Evolutionary conservation across 441 rosid species (phyloP).

Genomic region (Raphanus hybrid): DNA sequence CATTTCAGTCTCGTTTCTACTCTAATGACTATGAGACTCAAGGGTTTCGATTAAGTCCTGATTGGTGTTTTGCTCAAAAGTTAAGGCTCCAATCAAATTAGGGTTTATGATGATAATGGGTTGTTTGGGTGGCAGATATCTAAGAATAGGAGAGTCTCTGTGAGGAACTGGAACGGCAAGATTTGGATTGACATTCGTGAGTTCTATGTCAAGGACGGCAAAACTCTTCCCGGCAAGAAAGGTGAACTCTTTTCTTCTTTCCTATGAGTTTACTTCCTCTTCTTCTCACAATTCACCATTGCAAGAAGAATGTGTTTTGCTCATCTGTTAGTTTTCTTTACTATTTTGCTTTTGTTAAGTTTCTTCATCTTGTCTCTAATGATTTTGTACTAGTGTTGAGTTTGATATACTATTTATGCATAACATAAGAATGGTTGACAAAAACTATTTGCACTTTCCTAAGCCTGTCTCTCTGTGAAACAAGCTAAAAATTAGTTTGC

Average conservation of each 20-base stretch:
- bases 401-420: too few relatives aligned
- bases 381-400: too few relatives aligned
- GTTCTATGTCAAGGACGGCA: constrained; percentile 49
- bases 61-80: neutral
- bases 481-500: too few relatives aligned
- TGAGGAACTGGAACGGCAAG: constrained; percentile 84
- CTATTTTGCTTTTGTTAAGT: neutral
- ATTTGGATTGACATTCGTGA: constrained; percentile 92
- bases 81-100: constrained; percentile 14
- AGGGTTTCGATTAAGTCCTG: constrained; percentile 21
- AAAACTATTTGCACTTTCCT: too few relatives aligned
- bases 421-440: too few relatives aligned
- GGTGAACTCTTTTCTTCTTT: neutral
- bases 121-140: constrained; percentile 56
- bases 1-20: constrained; percentile 11
- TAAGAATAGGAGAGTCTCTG: constrained; percentile 83
- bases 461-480: too few relatives aligned
- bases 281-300: too few relatives aligned
- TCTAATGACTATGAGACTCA: neutral
- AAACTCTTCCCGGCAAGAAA: too few relatives aligned
- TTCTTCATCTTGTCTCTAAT: too few relatives aligned
- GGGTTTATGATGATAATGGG: constrained; percentile 16
- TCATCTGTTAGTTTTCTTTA: neutral
- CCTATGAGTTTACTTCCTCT: too few relatives aligned
- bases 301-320: too few relatives aligned